phyloP scores from a whole-genome alignment of 2,329 filamentous ascomycete species.

The Reticulascus tulasneorum region DNA sequence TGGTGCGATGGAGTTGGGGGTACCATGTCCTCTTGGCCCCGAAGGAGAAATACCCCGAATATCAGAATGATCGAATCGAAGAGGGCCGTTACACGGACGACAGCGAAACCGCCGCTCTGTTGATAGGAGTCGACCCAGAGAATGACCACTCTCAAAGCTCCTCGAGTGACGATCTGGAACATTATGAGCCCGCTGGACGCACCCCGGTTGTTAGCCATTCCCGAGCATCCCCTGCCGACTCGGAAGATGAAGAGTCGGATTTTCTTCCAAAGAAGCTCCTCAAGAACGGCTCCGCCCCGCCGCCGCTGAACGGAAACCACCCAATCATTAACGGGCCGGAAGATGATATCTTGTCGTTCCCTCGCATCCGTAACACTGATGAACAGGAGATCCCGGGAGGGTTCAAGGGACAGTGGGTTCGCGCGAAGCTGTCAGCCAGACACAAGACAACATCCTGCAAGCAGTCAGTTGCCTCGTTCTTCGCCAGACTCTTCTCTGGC shows the following conservation, averaged over 20 bases:
- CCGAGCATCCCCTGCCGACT: constrained; percentile 43
- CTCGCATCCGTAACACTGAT: constrained; percentile 44
- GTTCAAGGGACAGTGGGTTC: constrained; percentile 35
- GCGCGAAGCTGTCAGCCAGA: constrained; percentile 28
- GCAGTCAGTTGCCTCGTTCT: constrained; percentile 16
- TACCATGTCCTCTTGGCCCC: constrained; percentile 93
- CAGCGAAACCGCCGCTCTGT: constrained; percentile 41
- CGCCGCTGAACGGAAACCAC: constrained; percentile 21
- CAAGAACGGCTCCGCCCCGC: constrained; percentile 15
- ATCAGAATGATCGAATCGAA: constrained; percentile 50
- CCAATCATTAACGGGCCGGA: constrained; percentile 25
- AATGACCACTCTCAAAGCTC: constrained; percentile 23
- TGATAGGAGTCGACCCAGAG: constrained; percentile 39
- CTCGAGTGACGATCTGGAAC: constrained; percentile 37
- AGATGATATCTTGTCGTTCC: constrained; percentile 61
- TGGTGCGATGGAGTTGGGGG: constrained; percentile 97
- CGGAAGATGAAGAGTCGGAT: constrained; percentile 41
- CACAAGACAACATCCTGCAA: constrained; percentile 21
- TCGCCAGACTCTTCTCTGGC: constrained; percentile 25
- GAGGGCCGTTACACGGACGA: constrained; percentile 58
- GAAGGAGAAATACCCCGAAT: constrained; percentile 66
- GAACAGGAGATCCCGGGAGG: constrained; percentile 37
- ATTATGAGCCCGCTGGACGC: constrained; percentile 51
- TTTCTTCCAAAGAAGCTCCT: constrained; percentile 20
- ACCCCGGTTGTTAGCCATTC: constrained; percentile 51